Evolutionary conservation across 768 basidiomycete species (phyloP), one percentile per base, ranked within the genome.

Genomic region (Auriscalpium orientale): DNA sequence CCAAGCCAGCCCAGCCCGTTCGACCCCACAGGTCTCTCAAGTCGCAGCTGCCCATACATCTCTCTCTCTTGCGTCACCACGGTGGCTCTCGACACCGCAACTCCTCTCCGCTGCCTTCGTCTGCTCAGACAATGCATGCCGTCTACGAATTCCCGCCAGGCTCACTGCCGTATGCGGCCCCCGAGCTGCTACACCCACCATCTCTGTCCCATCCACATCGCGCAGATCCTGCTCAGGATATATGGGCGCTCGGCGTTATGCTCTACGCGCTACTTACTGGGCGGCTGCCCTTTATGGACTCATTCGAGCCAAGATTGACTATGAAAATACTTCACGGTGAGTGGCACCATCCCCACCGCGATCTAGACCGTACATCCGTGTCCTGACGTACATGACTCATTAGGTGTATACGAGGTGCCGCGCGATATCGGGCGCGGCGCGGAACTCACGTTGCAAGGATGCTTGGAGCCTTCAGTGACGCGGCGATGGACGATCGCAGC

Each of bases 191-290:
- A 2, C 75, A 83, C 4, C 83, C 89, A 0, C 81, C 79, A 51
- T 68, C 71, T 15, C 71, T 70, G 3, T 65, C 72, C 34, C 65
- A 72, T 0, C 62, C 74, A 7, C 68, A 67, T 46, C 62, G 52
- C 46, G 78, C 80, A 0, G 72, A 82, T 62, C 87, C 93, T 2
- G 83, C 89, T 0, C 91, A 94, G 66, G 97, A 99, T 61, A 85
- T 98, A 33, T 99, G 97, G 97, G 94, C 97, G 0, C 73, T 98
- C 2, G 97, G 97, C 0, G 84, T 94, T 54, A 79, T 97, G 59
- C 82, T 99, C 2, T 91, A 93, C 66, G 84, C 87, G 8, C 75
- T 99, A 1, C 77, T 98, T 18, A 85, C 84, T 0, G 93, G 93
- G 3, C 74, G 76, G n/a, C 74, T 98, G 8, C 97, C 97, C 0